Conservation (phyloP, 2,329 filamentous ascomycete genomes). For the Aureobasidium sp. region DNA sequence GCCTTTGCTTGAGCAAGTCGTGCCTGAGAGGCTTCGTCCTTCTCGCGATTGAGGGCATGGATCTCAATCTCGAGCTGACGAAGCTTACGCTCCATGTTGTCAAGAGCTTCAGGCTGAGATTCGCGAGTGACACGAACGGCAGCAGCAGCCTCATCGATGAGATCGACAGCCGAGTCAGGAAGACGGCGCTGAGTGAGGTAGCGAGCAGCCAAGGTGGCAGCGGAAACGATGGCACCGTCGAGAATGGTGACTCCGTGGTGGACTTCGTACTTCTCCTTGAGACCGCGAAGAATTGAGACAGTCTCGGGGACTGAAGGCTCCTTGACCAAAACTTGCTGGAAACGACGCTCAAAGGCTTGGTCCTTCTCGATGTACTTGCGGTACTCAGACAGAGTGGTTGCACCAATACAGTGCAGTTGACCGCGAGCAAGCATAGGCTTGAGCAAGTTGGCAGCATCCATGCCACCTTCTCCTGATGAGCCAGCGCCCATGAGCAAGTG, state of each 20-base stretch:
- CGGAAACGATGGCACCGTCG: slow-evolving; percentile 84
- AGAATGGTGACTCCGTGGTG: slow-evolving; percentile 97
- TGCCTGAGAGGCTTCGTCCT: slow-evolving; percentile 83
- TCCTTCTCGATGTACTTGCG: slow-evolving; percentile 99
- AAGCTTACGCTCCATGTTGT: slow-evolving; percentile 83
- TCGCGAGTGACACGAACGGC: slow-evolving; percentile 94
- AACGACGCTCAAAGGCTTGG: slow-evolving; percentile 92
- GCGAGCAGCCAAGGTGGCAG: slow-evolving; percentile 84
- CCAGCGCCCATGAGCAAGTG: slow-evolving; percentile 98
- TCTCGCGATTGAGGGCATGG: slow-evolving; percentile 85
- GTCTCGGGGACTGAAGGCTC: slow-evolving; percentile 85
- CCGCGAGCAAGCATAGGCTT: slow-evolving; percentile 98
- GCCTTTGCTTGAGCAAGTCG: slow-evolving; percentile 77
- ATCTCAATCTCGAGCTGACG: slow-evolving; percentile 96
- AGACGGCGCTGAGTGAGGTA: slow-evolving; percentile 88
- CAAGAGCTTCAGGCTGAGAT: slow-evolving; percentile 91
- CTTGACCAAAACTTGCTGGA: slow-evolving; percentile 97
- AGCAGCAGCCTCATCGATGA: slow-evolving; percentile 92
- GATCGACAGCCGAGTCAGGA: slow-evolving; percentile 91
- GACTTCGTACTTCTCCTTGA: slow-evolving; percentile 97
- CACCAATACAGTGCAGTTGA: slow-evolving; percentile 95
- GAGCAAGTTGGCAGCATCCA: slow-evolving; percentile 95
- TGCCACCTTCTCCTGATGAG: slow-evolving; percentile 88
- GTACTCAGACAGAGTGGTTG: slow-evolving; percentile 91
- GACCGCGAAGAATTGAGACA: slow-evolving; percentile 92